Percentiles rank a stretch among this genome's conserved stretches.
Conservation (phyloP, 441 rosid species). For the Erysimum cheiri region DNA sequence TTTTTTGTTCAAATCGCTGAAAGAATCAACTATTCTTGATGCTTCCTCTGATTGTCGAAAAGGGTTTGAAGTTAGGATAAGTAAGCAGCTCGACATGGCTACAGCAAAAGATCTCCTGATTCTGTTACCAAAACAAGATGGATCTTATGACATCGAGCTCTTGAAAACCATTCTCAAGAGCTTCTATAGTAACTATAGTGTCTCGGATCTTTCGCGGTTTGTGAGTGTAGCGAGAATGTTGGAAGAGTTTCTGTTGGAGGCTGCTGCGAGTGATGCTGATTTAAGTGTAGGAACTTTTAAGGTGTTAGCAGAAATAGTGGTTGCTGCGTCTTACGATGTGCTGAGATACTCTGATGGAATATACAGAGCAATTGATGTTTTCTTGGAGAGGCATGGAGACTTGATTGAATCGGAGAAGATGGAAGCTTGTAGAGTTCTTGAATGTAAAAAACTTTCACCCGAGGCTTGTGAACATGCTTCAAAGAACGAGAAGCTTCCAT, state of each 20-base stretch:
- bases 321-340: conserved; percentile 54
- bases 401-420: conserved; percentile 69
- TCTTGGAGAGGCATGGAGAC: conserved; percentile 63
- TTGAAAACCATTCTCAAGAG: conserved; percentile 61
- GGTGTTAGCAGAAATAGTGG: conserved; percentile 57
- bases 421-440: conserved; percentile 67
- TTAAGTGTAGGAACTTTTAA: conserved; percentile 57
- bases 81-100: conserved; percentile 76
- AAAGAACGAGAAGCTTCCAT: conserved; percentile 67
- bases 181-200: conserved; percentile 54
- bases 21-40: conserved; percentile 52
- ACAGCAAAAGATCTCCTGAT: conserved; percentile 62
- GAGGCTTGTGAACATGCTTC: conserved; percentile 80
- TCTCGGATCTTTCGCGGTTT: conserved; percentile 44
- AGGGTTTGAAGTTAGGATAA: conserved; percentile 76
- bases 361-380: conserved; percentile 72
- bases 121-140: conserved; percentile 55
- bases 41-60: conserved; percentile 58
- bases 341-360: conserved; percentile 66
- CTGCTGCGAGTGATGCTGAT: conserved; percentile 60
- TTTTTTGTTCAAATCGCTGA: conserved; percentile 61
- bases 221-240: conserved; percentile 64
- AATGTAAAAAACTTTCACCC: conserved; percentile 65
- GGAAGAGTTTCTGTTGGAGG: conserved; percentile 65
- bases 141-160: conserved; percentile 59